Base-by-base conservation (phyloP, 306 rosid species). In the Chamaecrista fasciculata region DNA sequence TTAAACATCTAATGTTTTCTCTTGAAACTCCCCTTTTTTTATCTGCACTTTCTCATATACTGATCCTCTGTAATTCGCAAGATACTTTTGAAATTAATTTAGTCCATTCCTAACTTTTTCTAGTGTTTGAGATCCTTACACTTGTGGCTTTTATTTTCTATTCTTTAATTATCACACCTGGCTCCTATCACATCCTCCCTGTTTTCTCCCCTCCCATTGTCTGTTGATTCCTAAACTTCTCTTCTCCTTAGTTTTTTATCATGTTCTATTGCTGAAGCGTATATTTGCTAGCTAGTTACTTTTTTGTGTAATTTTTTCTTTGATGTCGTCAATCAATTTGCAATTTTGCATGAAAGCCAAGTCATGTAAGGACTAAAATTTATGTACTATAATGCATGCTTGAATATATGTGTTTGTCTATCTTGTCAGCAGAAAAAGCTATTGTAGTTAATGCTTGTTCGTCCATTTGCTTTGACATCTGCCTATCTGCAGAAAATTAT, bases 401-500 rank as follows among this genome's bases (percentile, higher is more conserved):
- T 58, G 65, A 8, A 9, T 34, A 4, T 36, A 18, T 20, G 11
- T 10, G 6, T 34, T 19, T 60, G 4, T 60, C 43, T 31, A n/a
- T 57, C 63, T 57, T 8, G 15, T 14, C 2, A n/a, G 42, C 63
- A 47, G 15, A 34, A 52, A 29, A 29, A 3, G 18, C 52, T 57
- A 7, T 47, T 20, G 16, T 39, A 16, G 43, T 33, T 16, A 36
- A n/a, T 57, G 63, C 65, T 34, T 36, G 26, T 19, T 47, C 21
- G 7, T 56, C 21, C 21, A 40, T n/a, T 18, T 11, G 51, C 11
- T 64, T 19, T 44, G 39, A n/a, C 48, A 25, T 9, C 33, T 44
- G 50, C 21, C 50, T 66, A 66, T 72, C 59, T 73, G 53, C 58
- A 59, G 2, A 33, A 55, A 68, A 21, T 60, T 72, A 51, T 72